Evolutionary conservation across 495 filamentous ascomycete species (phyloP).

Genomic region (Talaromyces adpressus): DNA sequence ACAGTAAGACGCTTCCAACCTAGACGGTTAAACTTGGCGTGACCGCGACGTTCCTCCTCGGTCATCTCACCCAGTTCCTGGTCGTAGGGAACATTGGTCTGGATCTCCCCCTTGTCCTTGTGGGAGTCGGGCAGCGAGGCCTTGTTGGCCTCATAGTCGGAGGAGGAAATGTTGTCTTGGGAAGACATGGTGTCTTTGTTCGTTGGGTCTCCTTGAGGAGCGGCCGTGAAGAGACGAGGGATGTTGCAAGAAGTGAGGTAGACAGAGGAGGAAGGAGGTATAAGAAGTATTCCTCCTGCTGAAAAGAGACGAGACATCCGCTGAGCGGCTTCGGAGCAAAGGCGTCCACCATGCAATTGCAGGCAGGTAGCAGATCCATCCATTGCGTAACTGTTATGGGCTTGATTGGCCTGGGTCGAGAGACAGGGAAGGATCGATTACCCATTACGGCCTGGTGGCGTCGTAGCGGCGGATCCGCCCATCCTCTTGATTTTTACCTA

Average conservation of each 20-base stretch:
- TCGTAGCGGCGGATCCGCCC: not conserved
- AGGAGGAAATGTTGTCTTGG: conserved; percentile 18
- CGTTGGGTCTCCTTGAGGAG: conserved; percentile 7
- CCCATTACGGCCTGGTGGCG: not conserved
- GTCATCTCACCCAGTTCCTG: conserved; percentile 23
- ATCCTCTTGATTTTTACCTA: not conserved
- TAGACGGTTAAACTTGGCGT: conserved; percentile 25
- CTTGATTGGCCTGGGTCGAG: not conserved
- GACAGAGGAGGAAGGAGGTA: not conserved
- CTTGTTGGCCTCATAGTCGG: conserved; percentile 17
- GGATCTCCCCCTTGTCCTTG: conserved; percentile 14
- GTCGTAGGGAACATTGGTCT: conserved; percentile 15
- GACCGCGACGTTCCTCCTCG: conserved; percentile 19
- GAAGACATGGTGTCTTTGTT: conserved; percentile 15
- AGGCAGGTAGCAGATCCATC: not conserved
- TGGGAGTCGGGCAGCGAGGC: conserved; percentile 9
- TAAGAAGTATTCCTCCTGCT: not conserved
- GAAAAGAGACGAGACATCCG: not conserved
- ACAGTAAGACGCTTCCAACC: conserved; percentile 31
- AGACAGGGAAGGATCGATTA: not conserved
- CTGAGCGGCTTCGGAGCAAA: conserved; percentile 5
- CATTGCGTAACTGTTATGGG: not conserved
- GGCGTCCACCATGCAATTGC: not conserved
- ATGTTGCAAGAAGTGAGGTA: not conserved
- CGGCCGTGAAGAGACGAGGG: not conserved